phyloP scores from a whole-genome alignment of 1,284 basidiomycete genomes.

The Naganishia liquefaciens region DNA sequence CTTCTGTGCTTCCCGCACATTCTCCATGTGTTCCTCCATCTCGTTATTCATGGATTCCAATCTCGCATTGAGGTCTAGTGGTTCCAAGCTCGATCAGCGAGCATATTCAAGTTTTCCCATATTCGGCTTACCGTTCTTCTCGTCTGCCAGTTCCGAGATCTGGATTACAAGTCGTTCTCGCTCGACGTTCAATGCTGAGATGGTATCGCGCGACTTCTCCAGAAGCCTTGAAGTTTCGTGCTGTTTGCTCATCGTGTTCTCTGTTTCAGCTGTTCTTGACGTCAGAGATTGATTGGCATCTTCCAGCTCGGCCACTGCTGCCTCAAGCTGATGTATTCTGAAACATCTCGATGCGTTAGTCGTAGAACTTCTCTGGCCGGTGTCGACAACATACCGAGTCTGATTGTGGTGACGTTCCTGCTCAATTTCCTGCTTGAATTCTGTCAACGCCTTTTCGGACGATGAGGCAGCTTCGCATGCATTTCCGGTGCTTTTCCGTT shows the following conservation, averaged over 20 bases:
- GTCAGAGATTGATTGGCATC: not conserved
- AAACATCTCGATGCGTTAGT: not conserved
- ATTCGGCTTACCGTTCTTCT: constrained; percentile 11
- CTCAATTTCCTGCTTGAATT: constrained; percentile 10
- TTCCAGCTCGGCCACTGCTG: not conserved
- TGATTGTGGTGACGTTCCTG: not conserved
- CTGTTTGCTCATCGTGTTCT: not conserved
- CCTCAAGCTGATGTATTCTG: constrained; percentile 10
- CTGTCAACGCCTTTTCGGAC: not conserved
- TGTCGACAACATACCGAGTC: not conserved
- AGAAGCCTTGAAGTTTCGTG: not conserved
- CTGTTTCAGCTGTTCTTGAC: not conserved
- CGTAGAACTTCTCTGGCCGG: not conserved
- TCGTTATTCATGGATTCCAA: constrained; percentile 30
- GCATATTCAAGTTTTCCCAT: not conserved
- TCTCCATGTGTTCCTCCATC: constrained; percentile 32
- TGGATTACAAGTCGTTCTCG: constrained; percentile 1
- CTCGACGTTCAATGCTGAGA: not conserved
- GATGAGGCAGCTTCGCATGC: too few species aligned
- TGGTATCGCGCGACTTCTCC: not conserved
- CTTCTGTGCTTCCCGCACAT: constrained; percentile 29
- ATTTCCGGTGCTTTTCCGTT: not conserved
- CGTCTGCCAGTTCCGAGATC: constrained; percentile 12
- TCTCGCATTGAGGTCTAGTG: constrained; percentile 22
- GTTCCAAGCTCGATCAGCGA: not conserved